Conservation (phyloP, 306 rosid species). For the Glycyrrhiza uralensis region DNA sequence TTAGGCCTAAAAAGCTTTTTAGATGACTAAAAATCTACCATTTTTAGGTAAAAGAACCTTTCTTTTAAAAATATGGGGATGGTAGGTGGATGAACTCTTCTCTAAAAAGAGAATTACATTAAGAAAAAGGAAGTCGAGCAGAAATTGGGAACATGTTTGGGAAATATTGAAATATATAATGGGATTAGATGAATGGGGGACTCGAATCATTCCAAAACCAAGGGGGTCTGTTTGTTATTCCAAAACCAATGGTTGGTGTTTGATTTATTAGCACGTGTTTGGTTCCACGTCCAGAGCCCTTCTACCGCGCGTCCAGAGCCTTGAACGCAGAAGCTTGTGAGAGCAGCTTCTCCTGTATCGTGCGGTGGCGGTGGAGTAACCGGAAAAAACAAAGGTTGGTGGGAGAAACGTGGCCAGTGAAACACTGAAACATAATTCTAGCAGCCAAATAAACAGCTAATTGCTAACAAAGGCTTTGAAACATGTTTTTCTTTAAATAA, state of each 20-base stretch:
- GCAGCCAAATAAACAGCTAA: neutral
- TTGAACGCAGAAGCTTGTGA: too few species aligned
- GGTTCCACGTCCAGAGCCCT: too few species aligned
- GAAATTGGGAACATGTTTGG: neutral
- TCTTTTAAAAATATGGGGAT: too few species aligned
- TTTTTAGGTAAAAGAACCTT: too few species aligned
- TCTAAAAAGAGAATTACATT: too few species aligned
- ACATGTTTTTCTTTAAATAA: slow-evolving; percentile 39
- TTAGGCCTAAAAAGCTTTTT: too few species aligned
- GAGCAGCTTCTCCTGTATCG: too few species aligned
- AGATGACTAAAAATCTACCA: too few species aligned
- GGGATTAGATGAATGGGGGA: neutral
- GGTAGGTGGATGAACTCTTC: neutral
- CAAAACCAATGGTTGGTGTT: neutral
- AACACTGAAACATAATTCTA: neutral
- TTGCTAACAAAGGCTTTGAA: slow-evolving; percentile 16
- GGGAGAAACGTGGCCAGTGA: neutral
- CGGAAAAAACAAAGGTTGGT: neutral
- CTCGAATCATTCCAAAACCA: neutral
- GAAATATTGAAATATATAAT: neutral
- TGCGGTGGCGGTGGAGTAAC: too few species aligned
- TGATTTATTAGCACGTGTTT: too few species aligned
- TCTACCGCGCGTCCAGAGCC: too few species aligned
- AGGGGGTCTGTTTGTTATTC: neutral
- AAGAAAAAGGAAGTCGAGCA: neutral